Conservation (phyloP, 371 early-diverging fungal species). For the Lichtheimia ramosa region DNA sequence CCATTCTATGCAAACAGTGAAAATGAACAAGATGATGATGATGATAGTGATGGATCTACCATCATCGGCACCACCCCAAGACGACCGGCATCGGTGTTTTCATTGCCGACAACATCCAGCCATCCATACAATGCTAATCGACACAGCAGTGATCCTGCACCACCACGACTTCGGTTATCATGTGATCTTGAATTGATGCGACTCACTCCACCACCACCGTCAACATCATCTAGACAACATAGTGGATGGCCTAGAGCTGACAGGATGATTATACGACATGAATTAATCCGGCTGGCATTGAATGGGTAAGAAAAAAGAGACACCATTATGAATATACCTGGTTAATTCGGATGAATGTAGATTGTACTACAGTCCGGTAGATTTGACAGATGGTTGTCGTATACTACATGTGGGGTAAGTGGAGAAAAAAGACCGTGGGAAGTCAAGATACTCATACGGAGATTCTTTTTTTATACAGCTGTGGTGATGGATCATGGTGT, state of each 20-base stretch:
- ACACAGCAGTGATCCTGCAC: constrained; percentile 2
- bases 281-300: constrained; percentile 19
- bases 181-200: constrained; percentile 7
- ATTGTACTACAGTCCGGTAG: constrained; percentile 17
- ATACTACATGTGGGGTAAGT: constrained; percentile 20
- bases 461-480: constrained; percentile 2
- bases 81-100: constrained; percentile 18
- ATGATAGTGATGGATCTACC: not conserved
- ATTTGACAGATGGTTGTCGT: constrained; percentile 9
- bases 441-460: not conserved
- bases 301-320: constrained; percentile 14
- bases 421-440: not conserved
- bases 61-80: constrained; percentile 2
- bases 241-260: constrained; percentile 16
- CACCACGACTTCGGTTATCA: constrained; percentile 6
- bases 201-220: not conserved
- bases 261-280: constrained; percentile 20
- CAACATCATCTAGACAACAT: not conserved
- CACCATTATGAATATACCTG: no score
- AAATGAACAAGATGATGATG: not conserved
- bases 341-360: not conserved
- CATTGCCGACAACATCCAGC: constrained; percentile 8
- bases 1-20: no score
- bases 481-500: constrained; percentile 22
- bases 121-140: no score